These are phyloP conservation scores for Aphanomyces cochlioides DNA, from an alignment of 352 stramenopile species.

Conservation along the genomic window DNA sequence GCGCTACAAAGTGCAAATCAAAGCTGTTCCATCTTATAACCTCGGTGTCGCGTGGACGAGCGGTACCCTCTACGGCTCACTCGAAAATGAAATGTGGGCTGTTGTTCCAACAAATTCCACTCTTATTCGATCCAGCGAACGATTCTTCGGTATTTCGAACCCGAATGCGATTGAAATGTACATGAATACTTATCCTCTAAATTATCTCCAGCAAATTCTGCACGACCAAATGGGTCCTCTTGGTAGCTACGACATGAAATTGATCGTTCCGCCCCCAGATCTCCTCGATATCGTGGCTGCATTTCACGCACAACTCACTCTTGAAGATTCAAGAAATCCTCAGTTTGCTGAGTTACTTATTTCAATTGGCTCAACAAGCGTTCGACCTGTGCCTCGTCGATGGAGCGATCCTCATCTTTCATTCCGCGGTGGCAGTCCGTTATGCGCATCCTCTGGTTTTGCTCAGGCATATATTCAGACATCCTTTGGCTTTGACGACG, in stretches of 20 bases:
- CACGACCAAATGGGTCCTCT: slow-evolving; percentile 9
- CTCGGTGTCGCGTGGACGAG: slow-evolving; percentile 1
- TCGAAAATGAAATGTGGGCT: slow-evolving; percentile 21
- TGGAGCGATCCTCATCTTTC: not conserved
- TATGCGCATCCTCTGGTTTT: not conserved
- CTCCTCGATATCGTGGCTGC: not conserved
- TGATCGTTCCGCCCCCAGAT: not conserved
- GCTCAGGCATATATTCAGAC: slow-evolving; percentile 13
- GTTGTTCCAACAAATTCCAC: slow-evolving; percentile 5
- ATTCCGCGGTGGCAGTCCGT: slow-evolving; percentile 16
- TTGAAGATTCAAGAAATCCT: not conserved
- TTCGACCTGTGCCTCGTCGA: slow-evolving; percentile 4
- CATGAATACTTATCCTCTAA: slow-evolving; percentile 9
- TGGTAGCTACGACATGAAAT: slow-evolving; percentile 19
- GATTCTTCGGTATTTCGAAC: slow-evolving; percentile 4
- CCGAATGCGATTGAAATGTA: slow-evolving; percentile 7
- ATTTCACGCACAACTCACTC: not conserved
- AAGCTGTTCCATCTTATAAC: slow-evolving; percentile 10
- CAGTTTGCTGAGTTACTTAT: not conserved
- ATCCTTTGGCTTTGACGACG: slow-evolving; percentile 25
- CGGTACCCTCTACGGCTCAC: not conserved
- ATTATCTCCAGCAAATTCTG: not conserved
- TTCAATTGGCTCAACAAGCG: not conserved
- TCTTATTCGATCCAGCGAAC: not conserved
- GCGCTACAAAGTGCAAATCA: not conserved